Evolutionary conservation across 805 yeast genomes (phyloP).

Genomic region (Wickerhamomyces bisporus): DNA sequence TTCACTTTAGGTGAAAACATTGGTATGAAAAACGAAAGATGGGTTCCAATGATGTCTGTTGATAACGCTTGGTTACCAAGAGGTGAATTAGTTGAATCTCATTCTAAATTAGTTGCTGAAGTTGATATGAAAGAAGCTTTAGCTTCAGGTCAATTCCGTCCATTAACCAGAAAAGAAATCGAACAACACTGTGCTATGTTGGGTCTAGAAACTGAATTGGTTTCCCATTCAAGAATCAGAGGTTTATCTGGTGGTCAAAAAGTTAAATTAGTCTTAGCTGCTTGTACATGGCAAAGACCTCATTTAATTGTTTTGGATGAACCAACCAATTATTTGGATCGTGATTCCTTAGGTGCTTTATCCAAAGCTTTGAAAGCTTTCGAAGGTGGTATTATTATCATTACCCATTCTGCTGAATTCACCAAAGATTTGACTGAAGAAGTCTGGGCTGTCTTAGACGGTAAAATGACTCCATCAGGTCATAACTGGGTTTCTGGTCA

Average conservation of each 20-base stretch:
- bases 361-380: conserved; percentile 98
- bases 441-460: conserved; percentile 99
- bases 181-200: conserved; percentile 98
- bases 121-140: conserved; percentile 99
- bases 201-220: conserved; percentile 98
- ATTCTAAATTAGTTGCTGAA: conserved; percentile 99
- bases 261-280: conserved; percentile 99
- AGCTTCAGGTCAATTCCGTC: conserved; percentile 99
- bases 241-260: conserved; percentile 99
- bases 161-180: conserved; percentile 99
- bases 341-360: conserved; percentile 98
- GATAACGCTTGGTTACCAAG: conserved; percentile 99
- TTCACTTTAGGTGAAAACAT: conserved; percentile 97
- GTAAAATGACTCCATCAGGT: conserved; percentile 99
- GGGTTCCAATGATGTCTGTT: conserved; percentile 99
- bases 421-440: conserved; percentile 99
- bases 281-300: conserved; percentile 99
- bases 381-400: conserved; percentile 99
- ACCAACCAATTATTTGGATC: conserved; percentile 96
- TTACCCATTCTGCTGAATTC: conserved; percentile 99
- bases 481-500: conserved; percentile 99
- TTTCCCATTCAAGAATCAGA: conserved; percentile 99
- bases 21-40: conserved; percentile 98
- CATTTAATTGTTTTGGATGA: conserved; percentile 98
- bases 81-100: conserved; percentile 96